These are phyloP conservation scores for Aureobasidium sp. DNA, from an alignment of 2,329 filamentous ascomycete species.

Conservation along the genomic window DNA sequence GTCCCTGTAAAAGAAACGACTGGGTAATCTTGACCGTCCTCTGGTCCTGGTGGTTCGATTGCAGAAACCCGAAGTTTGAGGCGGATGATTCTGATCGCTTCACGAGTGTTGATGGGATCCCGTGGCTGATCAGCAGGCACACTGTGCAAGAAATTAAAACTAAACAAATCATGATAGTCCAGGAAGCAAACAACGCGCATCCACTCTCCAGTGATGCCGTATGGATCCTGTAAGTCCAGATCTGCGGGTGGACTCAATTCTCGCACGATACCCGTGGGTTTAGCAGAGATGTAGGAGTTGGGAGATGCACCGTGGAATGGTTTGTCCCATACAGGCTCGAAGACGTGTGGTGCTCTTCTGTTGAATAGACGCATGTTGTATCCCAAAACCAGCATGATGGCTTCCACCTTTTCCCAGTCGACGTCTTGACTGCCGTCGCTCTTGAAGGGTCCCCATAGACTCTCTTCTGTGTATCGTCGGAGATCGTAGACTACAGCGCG, in stretches of 20 bases:
- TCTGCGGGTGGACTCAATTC: constrained; percentile 20
- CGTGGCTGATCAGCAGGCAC: constrained; percentile 36
- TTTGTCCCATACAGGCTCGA: constrained; percentile 59
- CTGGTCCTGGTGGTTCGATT: constrained; percentile 65
- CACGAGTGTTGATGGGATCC: constrained; percentile 64
- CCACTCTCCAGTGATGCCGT: constrained; percentile 76
- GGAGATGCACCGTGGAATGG: constrained; percentile 65
- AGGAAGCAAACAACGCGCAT: constrained; percentile 56
- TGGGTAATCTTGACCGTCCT: constrained; percentile 64
- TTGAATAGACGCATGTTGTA: constrained; percentile 64
- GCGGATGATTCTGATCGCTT: constrained; percentile 75
- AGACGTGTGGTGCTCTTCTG: constrained; percentile 47
- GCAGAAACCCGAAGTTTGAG: constrained; percentile 70
- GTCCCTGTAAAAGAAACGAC: constrained; percentile 74
- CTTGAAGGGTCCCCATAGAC: constrained; percentile 77
- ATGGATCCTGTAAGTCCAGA: constrained; percentile 62
- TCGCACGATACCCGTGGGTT: neutral
- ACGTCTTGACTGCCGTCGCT: constrained; percentile 67
- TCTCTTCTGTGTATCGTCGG: constrained; percentile 68
- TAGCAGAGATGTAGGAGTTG: constrained; percentile 39
- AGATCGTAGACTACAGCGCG: constrained; percentile 79
- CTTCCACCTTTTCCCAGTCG: constrained; percentile 86
- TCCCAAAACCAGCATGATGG: constrained; percentile 74
- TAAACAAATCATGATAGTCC: constrained; percentile 78
- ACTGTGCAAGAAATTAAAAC: constrained; percentile 70